These are phyloP conservation scores for Mycena latifolia DNA, from an alignment of 768 basidiomycete genomes.

Conservation along the genomic window DNA sequence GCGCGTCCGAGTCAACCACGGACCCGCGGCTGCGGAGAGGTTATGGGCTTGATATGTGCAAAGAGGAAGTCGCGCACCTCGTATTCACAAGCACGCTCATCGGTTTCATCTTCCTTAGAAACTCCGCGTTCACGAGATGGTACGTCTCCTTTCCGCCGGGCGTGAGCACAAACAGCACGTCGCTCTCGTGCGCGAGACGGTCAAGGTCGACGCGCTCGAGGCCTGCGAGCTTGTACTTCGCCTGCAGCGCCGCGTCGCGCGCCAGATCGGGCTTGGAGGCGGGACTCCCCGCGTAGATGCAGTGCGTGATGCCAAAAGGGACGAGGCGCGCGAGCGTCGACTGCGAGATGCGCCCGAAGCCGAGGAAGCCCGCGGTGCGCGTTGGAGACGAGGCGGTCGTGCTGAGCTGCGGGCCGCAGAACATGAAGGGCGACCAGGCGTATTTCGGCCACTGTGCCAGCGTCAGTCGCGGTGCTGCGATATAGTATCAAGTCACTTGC, in stretches of 20 bases:
- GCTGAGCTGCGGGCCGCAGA: slow-evolving; percentile 88
- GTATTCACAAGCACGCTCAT: slow-evolving; percentile 88
- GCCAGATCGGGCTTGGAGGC: slow-evolving; percentile 58
- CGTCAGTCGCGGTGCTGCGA: not conserved
- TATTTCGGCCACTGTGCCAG: slow-evolving; percentile 63
- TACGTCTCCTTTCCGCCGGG: slow-evolving; percentile 80
- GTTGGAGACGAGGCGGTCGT: slow-evolving; percentile 59
- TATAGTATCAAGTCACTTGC: slow-evolving; percentile 52
- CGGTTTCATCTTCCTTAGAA: slow-evolving; percentile 88
- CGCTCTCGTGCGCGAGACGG: slow-evolving; percentile 81
- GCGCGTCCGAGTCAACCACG: slow-evolving; percentile 90
- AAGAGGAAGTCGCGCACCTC: slow-evolving; percentile 35
- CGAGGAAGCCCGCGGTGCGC: slow-evolving; percentile 90
- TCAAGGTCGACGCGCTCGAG: slow-evolving; percentile 73
- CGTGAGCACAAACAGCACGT: slow-evolving; percentile 87
- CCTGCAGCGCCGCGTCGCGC: slow-evolving; percentile 50
- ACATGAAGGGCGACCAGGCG: slow-evolving; percentile 85
- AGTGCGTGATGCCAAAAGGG: slow-evolving; percentile 84
- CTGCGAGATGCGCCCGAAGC: slow-evolving; percentile 95
- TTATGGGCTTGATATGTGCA: not conserved
- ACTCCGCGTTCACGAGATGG: slow-evolving; percentile 77
- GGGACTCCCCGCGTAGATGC: slow-evolving; percentile 76
- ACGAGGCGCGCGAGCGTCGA: slow-evolving; percentile 83
- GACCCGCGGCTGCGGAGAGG: slow-evolving; percentile 70
- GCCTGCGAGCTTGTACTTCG: slow-evolving; percentile 48